These are phyloP conservation scores for Pinus taeda DNA, from an alignment of 75 land plant genomes.

Conservation along the genomic window DNA sequence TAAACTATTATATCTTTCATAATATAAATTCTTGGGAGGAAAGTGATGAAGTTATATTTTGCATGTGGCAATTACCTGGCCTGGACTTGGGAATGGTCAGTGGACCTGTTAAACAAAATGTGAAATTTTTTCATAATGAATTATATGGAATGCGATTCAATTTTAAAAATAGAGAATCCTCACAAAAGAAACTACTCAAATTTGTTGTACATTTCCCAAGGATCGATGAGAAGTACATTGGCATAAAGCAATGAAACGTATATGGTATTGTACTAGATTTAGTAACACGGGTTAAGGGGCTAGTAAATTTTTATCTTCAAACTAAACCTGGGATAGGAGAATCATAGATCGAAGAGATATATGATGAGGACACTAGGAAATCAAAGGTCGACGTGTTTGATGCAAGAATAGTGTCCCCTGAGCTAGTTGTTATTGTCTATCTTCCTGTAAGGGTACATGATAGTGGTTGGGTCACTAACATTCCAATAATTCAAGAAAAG, in stretches of 20 bases:
- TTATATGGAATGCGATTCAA: constrained; percentile 91
- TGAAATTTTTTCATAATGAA: constrained; percentile 56
- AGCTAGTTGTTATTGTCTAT: constrained; percentile 80
- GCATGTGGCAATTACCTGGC: constrained; percentile 69
- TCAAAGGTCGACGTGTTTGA: constrained; percentile 76
- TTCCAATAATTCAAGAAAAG: too few relatives aligned
- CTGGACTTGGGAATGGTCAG: constrained; percentile 62
- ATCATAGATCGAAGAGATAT: constrained; percentile 38
- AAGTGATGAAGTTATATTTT: constrained; percentile 83
- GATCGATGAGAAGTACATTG: constrained; percentile 84
- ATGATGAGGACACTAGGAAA: constrained; percentile 28
- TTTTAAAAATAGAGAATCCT: constrained; percentile 75
- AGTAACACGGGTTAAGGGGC: constrained; percentile 53
- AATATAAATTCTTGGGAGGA: constrained; percentile 99
- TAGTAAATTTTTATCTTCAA: constrained; percentile 80
- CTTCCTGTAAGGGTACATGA: constrained; percentile 63
- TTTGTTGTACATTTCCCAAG: constrained; percentile 82
- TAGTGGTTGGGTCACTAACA: too few relatives aligned
- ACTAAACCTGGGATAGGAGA: constrained; percentile 59
- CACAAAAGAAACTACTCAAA: constrained; percentile 66
- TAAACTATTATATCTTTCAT: constrained; percentile 89
- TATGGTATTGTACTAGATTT: constrained; percentile 63
- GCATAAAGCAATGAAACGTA: constrained; percentile 78
- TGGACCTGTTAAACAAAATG: constrained; percentile 46
- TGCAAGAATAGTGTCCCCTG: constrained; percentile 85